Evolutionary conservation across 1,284 basidiomycete genomes (phyloP).

Genomic region (Trichosporon faecale): DNA sequence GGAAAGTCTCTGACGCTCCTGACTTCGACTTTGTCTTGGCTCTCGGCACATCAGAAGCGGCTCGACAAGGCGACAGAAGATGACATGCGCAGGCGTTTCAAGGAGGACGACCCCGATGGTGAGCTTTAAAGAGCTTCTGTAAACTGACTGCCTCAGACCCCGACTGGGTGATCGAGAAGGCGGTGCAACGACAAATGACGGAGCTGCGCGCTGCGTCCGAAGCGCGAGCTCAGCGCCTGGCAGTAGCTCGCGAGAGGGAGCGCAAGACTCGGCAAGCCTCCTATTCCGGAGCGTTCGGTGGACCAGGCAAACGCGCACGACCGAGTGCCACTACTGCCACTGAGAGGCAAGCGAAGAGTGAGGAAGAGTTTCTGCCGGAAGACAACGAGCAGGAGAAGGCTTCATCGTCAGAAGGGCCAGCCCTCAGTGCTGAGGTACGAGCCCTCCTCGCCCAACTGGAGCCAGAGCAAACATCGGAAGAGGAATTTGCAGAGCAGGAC

Average conservation of each 20-base stretch:
- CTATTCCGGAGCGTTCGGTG: constrained; percentile 25
- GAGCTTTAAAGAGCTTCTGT: not conserved
- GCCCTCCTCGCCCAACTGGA: constrained; percentile 69
- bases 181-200: constrained; percentile 61
- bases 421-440: constrained; percentile 72
- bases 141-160: constrained; percentile 55
- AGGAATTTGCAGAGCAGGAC: constrained; percentile 49
- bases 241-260: constrained; percentile 63
- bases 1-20: constrained; percentile 84
- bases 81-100: constrained; percentile 33
- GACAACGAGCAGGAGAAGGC: constrained; percentile 55
- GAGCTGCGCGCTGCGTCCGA: constrained; percentile 66
- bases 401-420: constrained; percentile 44
- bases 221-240: constrained; percentile 63
- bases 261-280: constrained; percentile 52
- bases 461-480: constrained; percentile 42
- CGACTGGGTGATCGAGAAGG: constrained; percentile 78
- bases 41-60: constrained; percentile 54
- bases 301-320: constrained; percentile 14
- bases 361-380: constrained; percentile 65
- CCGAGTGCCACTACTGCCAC: not conserved
- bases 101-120: constrained; percentile 44
- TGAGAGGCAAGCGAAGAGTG: constrained; percentile 46
- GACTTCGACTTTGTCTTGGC: constrained; percentile 75
- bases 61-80: constrained; percentile 32